Conservation (phyloP, 1,139 yeast genomes). For the Kurtzmaniella quercitrusa region DNA sequence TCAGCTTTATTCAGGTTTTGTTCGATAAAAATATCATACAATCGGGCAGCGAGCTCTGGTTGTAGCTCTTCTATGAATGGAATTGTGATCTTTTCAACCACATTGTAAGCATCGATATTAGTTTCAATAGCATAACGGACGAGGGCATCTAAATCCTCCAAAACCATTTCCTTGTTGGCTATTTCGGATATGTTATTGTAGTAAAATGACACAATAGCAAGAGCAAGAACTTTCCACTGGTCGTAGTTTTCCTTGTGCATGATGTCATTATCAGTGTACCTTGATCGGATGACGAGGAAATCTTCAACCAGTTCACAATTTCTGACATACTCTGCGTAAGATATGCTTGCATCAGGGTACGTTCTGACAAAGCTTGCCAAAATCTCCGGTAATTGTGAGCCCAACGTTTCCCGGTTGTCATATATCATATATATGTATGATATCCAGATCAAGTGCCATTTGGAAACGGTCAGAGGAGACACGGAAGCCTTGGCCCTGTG, state of each 20-base stretch:
- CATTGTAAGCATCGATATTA: slow-evolving; percentile 32
- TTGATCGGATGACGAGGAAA: slow-evolving; percentile 8
- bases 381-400: slow-evolving; percentile 10
- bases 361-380: slow-evolving; percentile 18
- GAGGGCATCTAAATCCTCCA: slow-evolving; percentile 11
- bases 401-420: slow-evolving; percentile 5
- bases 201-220: slow-evolving; percentile 22
- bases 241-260: slow-evolving; percentile 19
- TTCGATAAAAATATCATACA: slow-evolving; percentile 22
- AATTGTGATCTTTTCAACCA: slow-evolving; percentile 38
- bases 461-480: slow-evolving; percentile 5
- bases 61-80: slow-evolving; percentile 24
- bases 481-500: slow-evolving; percentile 16
- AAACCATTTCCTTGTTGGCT: slow-evolving; percentile 11
- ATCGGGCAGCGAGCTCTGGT: slow-evolving; percentile 20
- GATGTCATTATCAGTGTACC: slow-evolving; percentile 15
- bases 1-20: slow-evolving; percentile 32
- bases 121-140: slow-evolving; percentile 19
- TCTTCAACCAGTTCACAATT: slow-evolving; percentile 15
- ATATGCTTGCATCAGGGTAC: slow-evolving; percentile 20
- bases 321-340: slow-evolving; percentile 28
- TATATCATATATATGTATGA: slow-evolving; percentile 23
- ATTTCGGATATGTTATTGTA: slow-evolving; percentile 8
- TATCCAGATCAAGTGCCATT: slow-evolving; percentile 27
- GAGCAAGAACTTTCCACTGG: slow-evolving; percentile 34